Percentiles rank a stretch among this genome's conserved stretches.
Conservation (phyloP, 176 grass and related monocot genomes). For the Bromus sterilis region DNA sequence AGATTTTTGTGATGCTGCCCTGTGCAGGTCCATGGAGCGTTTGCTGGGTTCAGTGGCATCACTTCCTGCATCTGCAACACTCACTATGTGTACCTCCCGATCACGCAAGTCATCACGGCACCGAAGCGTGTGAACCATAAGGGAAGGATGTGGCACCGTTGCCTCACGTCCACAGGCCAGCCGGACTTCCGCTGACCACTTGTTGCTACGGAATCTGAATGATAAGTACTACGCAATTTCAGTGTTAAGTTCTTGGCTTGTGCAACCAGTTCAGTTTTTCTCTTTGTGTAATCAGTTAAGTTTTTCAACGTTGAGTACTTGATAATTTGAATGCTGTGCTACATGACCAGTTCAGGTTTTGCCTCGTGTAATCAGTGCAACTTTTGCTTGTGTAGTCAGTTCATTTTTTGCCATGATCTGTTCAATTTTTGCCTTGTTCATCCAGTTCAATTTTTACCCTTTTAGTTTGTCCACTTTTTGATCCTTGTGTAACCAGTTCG, state of each 20-base stretch:
- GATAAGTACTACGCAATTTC: background rate
- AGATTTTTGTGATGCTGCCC: background rate
- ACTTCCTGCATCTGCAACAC: slow-evolving; percentile 63
- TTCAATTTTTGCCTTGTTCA: background rate
- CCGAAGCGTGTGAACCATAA: slow-evolving; percentile 53
- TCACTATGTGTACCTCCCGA: slow-evolving; percentile 60
- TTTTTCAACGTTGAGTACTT: background rate
- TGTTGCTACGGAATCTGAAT: background rate
- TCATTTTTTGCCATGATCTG: too few species aligned
- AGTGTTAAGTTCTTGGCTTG: background rate
- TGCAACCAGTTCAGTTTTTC: background rate
- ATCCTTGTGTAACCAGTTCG: too few species aligned
- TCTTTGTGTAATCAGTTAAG: background rate
- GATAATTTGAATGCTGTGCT: background rate
- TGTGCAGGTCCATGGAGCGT: slow-evolving; percentile 62
- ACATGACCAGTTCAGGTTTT: background rate
- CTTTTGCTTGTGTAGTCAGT: background rate
- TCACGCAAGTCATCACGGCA: slow-evolving; percentile 55
- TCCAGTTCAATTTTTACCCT: too few species aligned
- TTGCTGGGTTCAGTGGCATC: slow-evolving; percentile 80
- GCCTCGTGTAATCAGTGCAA: too few species aligned
- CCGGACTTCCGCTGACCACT: slow-evolving; percentile 46
- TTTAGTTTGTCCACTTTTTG: too few species aligned
- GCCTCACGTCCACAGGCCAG: slow-evolving; percentile 69
- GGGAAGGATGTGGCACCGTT: slow-evolving; percentile 83